Evolutionary conservation across 768 basidiomycete genomes (phyloP).

Genomic region (Pulveroboletus sp.): DNA sequence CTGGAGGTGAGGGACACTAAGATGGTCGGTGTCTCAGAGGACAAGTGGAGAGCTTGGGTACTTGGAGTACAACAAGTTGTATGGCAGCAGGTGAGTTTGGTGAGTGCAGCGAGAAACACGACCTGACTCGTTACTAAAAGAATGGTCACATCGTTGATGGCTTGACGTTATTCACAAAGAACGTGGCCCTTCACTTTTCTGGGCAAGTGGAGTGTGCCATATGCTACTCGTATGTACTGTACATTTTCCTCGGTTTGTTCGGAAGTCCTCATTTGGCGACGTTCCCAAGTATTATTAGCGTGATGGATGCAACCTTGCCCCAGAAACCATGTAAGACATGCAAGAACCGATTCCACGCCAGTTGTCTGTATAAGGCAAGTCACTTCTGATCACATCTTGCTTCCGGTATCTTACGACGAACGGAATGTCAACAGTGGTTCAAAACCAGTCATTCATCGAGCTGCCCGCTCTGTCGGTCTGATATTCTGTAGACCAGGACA

Average conservation of each 20-base stretch:
- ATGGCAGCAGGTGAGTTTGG: slow-evolving; percentile 69
- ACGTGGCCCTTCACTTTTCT: slow-evolving; percentile 89
- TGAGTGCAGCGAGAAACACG: not conserved
- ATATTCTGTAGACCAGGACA: slow-evolving; percentile 53
- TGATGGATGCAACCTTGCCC: slow-evolving; percentile 84
- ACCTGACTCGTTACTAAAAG: slow-evolving; percentile 37
- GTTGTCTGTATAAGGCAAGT: slow-evolving; percentile 83
- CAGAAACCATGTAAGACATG: slow-evolving; percentile 92
- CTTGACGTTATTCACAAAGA: slow-evolving; percentile 87
- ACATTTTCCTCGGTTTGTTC: not conserved
- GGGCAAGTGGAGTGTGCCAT: slow-evolving; percentile 97
- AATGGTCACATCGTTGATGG: slow-evolving; percentile 91
- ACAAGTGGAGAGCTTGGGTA: slow-evolving; percentile 91
- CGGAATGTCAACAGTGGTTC: slow-evolving; percentile 66
- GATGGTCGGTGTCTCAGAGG: slow-evolving; percentile 85
- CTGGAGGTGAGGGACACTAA: slow-evolving; percentile 87
- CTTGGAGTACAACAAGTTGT: slow-evolving; percentile 89
- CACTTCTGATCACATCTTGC: not conserved
- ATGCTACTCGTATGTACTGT: slow-evolving; percentile 74
- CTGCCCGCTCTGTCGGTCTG: slow-evolving; percentile 88
- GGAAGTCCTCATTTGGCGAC: not conserved
- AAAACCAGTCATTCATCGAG: slow-evolving; percentile 85
- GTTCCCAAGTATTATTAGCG: slow-evolving; percentile 76
- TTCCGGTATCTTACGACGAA: not conserved
- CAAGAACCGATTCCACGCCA: slow-evolving; percentile 91